Evolutionary conservation across 495 filamentous ascomycete genomes (phyloP), one percentile per base, ranked within the genome.

Genomic region (Achaetomiella virescens): DNA sequence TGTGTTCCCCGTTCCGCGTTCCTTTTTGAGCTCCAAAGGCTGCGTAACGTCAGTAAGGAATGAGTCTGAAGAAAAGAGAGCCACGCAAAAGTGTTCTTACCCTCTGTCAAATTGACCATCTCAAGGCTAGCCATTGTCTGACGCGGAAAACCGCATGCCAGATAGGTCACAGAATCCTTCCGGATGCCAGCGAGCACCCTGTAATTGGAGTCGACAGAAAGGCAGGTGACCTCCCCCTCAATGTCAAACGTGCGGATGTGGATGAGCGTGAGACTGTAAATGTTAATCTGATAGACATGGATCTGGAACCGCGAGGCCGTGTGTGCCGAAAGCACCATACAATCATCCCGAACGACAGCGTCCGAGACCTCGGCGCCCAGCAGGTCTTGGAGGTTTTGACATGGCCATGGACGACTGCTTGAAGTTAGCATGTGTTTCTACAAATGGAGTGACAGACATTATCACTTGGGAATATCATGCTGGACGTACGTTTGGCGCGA

Each of bases 201-300:
- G 31, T 57, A 27, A 9, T 60, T 43, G 8, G 36, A 11, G 1
- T 36, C 61, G 12, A 74, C 44, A 18, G 65, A 58, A 11, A 78
- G 52, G 46, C 70, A 71, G 9, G 71, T 77, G 6, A 78, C 62
- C 46, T 76, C 74, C 5, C 72, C 73, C 20, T 64, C 57, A 0
- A 72, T 58, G 2, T 67, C 54, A 40, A 75, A 58, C 7, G 44
- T 59, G 4, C 55, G 54, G 9, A 20, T 18, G 10, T 41, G 52
- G 2, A 48, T 18, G 5, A 70, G 48, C 3, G 60, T 52, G 17
- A 72, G 58, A 3, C 58, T 25, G 6, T 40, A 37, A 3, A 42
- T 33, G 11, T 64, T 63, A 11, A 72, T 50, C 25, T 42, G 63
- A 41, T 73, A 64, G 1, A 70, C 40, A 27, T 70, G 61, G 14